These are phyloP conservation scores for Alternaria viburni DNA, from an alignment of 2,329 filamentous ascomycete genomes.

Conservation along the genomic window DNA sequence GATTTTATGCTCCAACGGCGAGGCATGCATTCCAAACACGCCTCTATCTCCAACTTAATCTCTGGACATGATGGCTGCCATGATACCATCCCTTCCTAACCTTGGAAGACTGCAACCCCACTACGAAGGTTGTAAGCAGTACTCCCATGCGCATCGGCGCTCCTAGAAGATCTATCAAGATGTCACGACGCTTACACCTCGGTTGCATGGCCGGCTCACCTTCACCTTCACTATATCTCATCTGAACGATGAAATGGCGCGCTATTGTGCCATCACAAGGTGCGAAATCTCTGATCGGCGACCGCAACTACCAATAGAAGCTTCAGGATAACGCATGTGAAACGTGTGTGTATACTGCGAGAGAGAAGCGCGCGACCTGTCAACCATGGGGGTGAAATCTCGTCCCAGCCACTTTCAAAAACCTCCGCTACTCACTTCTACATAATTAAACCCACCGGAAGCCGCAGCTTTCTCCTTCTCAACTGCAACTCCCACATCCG, in stretches of 20 bases:
- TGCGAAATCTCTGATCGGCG: neutral
- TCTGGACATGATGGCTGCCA: neutral
- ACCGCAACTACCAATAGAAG: neutral
- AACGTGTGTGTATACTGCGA: neutral
- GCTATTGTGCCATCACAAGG: neutral
- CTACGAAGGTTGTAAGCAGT: neutral
- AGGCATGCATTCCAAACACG: neutral
- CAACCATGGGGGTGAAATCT: neutral
- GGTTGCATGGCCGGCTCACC: neutral
- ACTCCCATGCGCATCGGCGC: neutral
- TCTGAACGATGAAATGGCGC: neutral
- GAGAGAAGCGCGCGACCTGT: neutral
- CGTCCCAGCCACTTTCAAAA: neutral
- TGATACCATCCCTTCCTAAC: neutral
- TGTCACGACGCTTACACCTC: neutral
- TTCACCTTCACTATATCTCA: neutral
- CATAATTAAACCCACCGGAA: neutral
- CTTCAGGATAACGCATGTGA: neutral
- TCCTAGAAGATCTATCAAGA: neutral
- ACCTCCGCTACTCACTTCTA: neutral
- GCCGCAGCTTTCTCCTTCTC: neutral
- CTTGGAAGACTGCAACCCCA: neutral
- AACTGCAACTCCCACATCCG: neutral
- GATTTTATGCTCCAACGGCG: neutral
- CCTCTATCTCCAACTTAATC: neutral